Percentiles rank a stretch among this genome's conserved stretches.
Conservation (phyloP, 179 eudicot species). For the Nepenthes alata region DNA sequence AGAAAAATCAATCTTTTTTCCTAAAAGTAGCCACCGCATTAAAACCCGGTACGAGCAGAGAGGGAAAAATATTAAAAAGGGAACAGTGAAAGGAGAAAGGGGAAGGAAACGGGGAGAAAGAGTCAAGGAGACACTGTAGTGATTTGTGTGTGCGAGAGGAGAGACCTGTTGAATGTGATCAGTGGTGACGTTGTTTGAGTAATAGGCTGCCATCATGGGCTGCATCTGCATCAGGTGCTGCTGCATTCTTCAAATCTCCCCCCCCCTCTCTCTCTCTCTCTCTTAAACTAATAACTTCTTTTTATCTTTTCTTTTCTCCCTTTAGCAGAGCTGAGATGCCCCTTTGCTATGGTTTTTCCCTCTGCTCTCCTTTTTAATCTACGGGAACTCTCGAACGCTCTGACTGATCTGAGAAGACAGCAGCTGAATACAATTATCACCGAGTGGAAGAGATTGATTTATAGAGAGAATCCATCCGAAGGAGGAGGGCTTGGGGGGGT, state of each 20-base stretch:
- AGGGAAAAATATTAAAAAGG: neutral
- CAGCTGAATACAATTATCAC: neutral
- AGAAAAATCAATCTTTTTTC: too few species aligned
- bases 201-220: constrained; percentile 98
- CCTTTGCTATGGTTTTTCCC: neutral
- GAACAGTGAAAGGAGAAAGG: neutral
- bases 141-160: neutral
- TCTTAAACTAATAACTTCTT: neutral
- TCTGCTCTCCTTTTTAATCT: neutral
- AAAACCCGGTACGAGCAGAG: neutral
- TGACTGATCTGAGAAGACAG: neutral
- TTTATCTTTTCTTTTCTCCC: neutral
- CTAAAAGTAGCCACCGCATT: too few species aligned
- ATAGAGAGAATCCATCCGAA: too few species aligned
- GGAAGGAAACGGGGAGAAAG: constrained; percentile 1
- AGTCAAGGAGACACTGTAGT: neutral
- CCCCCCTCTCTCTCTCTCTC: constrained; percentile 4
- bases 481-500: too few species aligned
- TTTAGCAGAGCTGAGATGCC: neutral
- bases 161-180: constrained; percentile 73
- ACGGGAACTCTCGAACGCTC: neutral
- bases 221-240: constrained; percentile 99
- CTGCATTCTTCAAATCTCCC: constrained; percentile 34
- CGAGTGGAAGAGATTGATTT: neutral
- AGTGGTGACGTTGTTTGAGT: constrained; percentile 92